Evolutionary conservation across 441 rosid genomes (phyloP), one percentile per base, ranked within the genome.

Genomic region (Sinapis alba): DNA sequence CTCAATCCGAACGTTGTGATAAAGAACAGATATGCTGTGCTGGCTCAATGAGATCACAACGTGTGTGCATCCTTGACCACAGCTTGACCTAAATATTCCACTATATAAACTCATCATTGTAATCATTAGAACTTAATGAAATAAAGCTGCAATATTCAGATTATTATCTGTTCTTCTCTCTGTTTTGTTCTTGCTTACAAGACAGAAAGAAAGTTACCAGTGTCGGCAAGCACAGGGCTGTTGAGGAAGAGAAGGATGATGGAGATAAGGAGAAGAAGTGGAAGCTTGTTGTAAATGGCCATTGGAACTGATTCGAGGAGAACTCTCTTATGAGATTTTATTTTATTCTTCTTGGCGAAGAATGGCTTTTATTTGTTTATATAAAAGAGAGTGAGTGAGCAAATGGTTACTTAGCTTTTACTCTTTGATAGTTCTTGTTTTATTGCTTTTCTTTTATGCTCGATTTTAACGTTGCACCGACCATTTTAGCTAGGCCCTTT

Each of bases 221-320:
- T 73, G 62, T 78, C 78, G 67, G 71, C 1, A 57, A 73, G 71
- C 9, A 68, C 78, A 56, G 56, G 71, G 20, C 20, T 57, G 38
- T 62, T 43, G 67, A 62, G 78, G 71, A 62, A 57, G 78, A 78
- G 28, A 56, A 76, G n/a, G 62, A 30, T 43, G 69, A 23, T 26
- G 67, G 57, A 68, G 63, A 78, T 57, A 45, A 63, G n/a, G 36
- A 78, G 74, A 73, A 65, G 66, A 73, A 78, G 47, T 12, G 75
- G 34, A 73, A 78, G 71, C 74, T 78, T 73, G 18, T 13, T 43
- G 47, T 62, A n/a, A 21, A 63, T 62, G 67, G 67, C 78, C 81
- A 73, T 78, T 67, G 70, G 28, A 61, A 30, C 32, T 19, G 62
- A 6, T 53, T 57, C 20, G 19, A 5, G 15, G 15, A 0, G 24